Evolutionary conservation across 2,329 filamentous ascomycete genomes (phyloP).

Genomic region (Calonectria montana): DNA sequence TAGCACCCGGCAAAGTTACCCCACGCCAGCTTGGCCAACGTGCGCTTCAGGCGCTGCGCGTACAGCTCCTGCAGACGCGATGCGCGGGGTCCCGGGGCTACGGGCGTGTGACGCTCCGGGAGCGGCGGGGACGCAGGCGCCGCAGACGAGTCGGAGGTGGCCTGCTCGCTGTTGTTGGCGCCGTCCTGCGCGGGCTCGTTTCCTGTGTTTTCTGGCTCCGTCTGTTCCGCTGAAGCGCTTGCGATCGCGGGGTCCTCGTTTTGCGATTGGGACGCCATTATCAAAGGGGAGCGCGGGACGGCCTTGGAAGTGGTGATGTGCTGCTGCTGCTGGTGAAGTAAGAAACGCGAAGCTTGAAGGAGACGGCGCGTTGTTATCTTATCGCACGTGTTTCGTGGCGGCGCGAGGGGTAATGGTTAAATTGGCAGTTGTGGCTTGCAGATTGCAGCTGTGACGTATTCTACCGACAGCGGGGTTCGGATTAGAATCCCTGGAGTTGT

Average conservation of each 20-base stretch:
- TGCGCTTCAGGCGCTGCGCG: conserved; percentile 62
- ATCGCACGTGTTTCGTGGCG: conserved; percentile 32
- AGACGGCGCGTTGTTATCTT: conserved; percentile 35
- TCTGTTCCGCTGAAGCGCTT: conserved; percentile 8
- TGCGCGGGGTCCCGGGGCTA: conserved; percentile 68
- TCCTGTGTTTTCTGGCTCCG: conserved; percentile 3
- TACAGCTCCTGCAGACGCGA: conserved; percentile 66
- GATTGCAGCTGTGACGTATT: conserved; percentile 1
- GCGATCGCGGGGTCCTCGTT: conserved; percentile 16
- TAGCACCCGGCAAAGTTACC: conserved; percentile 71
- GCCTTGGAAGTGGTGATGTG: conserved; percentile 8
- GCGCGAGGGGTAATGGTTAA: conserved; percentile 17
- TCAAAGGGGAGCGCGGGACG: not conserved
- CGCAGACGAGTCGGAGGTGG: not conserved
- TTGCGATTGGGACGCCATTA: conserved; percentile 38
- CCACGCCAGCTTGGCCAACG: conserved; percentile 66
- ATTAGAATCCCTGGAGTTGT: not conserved
- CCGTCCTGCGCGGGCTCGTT: not conserved
- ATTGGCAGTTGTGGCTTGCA: conserved; percentile 29
- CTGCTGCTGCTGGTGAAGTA: conserved; percentile 16
- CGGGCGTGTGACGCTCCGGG: conserved; percentile 54
- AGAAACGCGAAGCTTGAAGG: conserved; percentile 37
- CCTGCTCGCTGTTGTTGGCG: not conserved
- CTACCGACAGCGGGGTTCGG: not conserved
- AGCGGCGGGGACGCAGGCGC: conserved; percentile 51